phyloP scores from a whole-genome alignment of 768 basidiomycete species.

The Mycena chlorophos region DNA sequence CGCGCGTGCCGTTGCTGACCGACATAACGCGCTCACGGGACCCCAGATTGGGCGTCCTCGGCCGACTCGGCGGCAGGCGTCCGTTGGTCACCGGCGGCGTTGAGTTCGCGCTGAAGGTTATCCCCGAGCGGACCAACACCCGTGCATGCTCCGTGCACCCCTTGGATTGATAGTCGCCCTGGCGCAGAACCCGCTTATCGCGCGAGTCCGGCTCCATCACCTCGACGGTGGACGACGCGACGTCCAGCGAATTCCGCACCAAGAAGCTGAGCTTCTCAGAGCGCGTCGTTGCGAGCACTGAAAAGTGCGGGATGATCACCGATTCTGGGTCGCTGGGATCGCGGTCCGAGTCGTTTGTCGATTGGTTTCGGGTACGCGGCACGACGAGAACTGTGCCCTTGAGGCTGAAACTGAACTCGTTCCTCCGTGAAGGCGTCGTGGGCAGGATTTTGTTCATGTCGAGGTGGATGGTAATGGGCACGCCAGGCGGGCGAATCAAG shows the following conservation, averaged over 20 bases:
- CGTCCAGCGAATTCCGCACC: constrained; percentile 61
- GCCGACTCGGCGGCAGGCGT: constrained; percentile 27
- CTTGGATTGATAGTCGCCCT: constrained; percentile 25
- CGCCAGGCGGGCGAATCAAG: constrained; percentile 46
- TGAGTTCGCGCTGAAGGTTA: background rate
- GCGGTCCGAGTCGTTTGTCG: constrained; percentile 13
- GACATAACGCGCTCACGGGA: constrained; percentile 31
- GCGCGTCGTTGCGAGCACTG: constrained; percentile 67
- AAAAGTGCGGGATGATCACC: constrained; percentile 68
- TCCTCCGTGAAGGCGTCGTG: constrained; percentile 56
- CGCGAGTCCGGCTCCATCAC: constrained; percentile 57
- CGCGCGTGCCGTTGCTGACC: constrained; percentile 27
- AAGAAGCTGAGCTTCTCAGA: constrained; percentile 56
- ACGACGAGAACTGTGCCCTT: constrained; percentile 64
- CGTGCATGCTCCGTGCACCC: constrained; percentile 24
- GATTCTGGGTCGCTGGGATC: constrained; percentile 42
- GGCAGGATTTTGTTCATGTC: constrained; percentile 71
- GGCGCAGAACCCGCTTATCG: constrained; percentile 22
- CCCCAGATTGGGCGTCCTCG: constrained; percentile 39
- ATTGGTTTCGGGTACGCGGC: constrained; percentile 35
- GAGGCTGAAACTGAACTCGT: constrained; percentile 64
- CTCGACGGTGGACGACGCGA: constrained; percentile 48
- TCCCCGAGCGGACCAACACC: constrained; percentile 16
- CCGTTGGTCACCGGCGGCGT: constrained; percentile 7
- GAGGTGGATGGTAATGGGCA: constrained; percentile 71